Percentiles rank a stretch among this genome's conserved stretches.
phyloP scores from a whole-genome alignment of 495 filamentous ascomycete genomes.

The Thozetella sp. region DNA sequence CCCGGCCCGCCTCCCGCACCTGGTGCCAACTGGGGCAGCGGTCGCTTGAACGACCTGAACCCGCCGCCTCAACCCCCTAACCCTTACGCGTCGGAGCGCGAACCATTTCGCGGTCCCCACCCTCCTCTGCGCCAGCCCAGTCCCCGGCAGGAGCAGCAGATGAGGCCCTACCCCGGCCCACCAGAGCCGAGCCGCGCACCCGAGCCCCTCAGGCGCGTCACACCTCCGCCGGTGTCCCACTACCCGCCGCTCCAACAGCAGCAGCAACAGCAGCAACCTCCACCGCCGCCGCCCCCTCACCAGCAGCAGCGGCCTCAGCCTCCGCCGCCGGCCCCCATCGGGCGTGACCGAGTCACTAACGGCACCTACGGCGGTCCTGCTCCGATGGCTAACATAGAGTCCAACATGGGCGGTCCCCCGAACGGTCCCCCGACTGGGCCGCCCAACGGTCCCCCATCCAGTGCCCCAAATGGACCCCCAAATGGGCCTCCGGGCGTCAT shows the following conservation, averaged over 20 bases:
- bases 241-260: slow-evolving; percentile 65
- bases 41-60: slow-evolving; percentile 77
- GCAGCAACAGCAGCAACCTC: slow-evolving; percentile 27
- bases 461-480: slow-evolving; percentile 30
- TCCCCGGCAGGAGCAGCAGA: slow-evolving; percentile 70
- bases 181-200: slow-evolving; percentile 62
- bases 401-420: slow-evolving; percentile 15
- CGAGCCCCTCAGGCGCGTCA: slow-evolving; percentile 35
- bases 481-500: slow-evolving; percentile 81
- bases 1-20: slow-evolving; percentile 65
- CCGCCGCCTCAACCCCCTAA: slow-evolving; percentile 72
- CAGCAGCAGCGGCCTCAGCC: slow-evolving; percentile 27
- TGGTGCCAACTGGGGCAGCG: slow-evolving; percentile 70
- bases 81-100: slow-evolving; percentile 72
- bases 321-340: slow-evolving; percentile 46
- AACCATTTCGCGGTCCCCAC: slow-evolving; percentile 64
- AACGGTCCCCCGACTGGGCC: slow-evolving; percentile 20
- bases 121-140: slow-evolving; percentile 68
- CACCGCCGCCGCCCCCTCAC: slow-evolving; percentile 23
- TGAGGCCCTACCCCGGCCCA: slow-evolving; percentile 61
- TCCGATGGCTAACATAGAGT: slow-evolving; percentile 49
- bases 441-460: background rate
- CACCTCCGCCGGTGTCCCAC: slow-evolving; percentile 52
- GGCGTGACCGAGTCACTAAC: slow-evolving; percentile 65
- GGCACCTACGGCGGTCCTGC: slow-evolving; percentile 68